Evolutionary conservation across 2,329 filamentous ascomycete genomes (phyloP).

Genomic region (Neophaeococcomyces aloes): DNA sequence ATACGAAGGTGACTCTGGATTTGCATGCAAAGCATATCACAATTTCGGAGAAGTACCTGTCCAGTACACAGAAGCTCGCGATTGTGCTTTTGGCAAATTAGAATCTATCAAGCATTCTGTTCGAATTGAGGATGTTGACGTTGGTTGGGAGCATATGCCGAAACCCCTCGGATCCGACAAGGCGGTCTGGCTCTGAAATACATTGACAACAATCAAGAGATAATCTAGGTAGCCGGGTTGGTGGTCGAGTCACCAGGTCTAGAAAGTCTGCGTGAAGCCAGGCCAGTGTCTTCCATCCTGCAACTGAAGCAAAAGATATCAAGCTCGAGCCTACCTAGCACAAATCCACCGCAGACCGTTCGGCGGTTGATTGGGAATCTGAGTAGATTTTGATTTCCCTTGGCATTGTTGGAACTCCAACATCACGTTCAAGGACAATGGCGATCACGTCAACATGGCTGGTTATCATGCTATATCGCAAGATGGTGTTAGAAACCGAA

Average conservation of each 20-base stretch:
- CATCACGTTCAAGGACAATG: slow-evolving; percentile 70
- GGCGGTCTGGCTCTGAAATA: slow-evolving; percentile 8
- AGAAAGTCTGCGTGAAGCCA: not conserved
- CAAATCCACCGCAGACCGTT: slow-evolving; percentile 70
- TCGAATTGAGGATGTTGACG: slow-evolving; percentile 33
- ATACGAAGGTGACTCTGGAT: slow-evolving; percentile 36
- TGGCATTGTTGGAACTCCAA: slow-evolving; percentile 68
- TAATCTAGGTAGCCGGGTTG: no score
- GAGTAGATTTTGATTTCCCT: slow-evolving; percentile 69
- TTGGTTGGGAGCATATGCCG: slow-evolving; percentile 45
- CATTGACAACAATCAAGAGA: not conserved
- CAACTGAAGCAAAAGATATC: not conserved
- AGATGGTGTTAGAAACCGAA: slow-evolving; percentile 41
- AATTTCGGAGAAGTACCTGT: slow-evolving; percentile 25
- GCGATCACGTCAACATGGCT: slow-evolving; percentile 74
- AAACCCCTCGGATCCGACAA: slow-evolving; percentile 40
- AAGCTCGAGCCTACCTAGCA: slow-evolving; percentile 57
- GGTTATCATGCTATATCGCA: slow-evolving; percentile 72
- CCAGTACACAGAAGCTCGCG: slow-evolving; percentile 35
- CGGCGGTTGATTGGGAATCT: slow-evolving; percentile 66
- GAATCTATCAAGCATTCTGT: slow-evolving; percentile 41
- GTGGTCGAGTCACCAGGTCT: not conserved
- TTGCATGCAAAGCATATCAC: slow-evolving; percentile 29
- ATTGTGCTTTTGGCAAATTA: slow-evolving; percentile 39
- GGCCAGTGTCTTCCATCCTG: not conserved